Conservation (phyloP, 2,329 filamentous ascomycete species). For the Trichoderma hamatum region DNA sequence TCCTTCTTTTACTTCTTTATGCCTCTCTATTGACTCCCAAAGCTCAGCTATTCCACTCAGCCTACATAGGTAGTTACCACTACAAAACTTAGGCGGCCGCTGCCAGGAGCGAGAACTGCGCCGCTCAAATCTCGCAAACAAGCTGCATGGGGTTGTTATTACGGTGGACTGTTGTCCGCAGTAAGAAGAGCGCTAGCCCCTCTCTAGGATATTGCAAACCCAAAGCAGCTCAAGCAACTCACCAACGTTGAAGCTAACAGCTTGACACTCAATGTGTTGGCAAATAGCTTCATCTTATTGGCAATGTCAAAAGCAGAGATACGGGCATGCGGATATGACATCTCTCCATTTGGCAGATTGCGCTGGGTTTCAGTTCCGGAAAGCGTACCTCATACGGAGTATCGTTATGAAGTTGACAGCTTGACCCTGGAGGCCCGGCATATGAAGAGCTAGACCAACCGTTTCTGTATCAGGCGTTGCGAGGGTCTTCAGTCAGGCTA, state of each 20-base stretch:
- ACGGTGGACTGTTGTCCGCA: conserved; percentile 12
- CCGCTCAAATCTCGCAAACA: conserved; percentile 8
- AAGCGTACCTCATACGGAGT: conserved; percentile 2
- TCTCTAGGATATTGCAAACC: not conserved
- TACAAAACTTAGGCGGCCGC: not conserved
- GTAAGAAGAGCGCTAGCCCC: not conserved
- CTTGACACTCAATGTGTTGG: not conserved
- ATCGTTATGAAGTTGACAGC: not conserved
- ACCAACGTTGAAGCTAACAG: not conserved
- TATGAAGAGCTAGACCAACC: not conserved
- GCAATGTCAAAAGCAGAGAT: conserved; percentile 7
- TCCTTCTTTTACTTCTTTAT: not conserved
- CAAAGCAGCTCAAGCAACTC: not conserved
- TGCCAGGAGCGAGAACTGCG: not conserved
- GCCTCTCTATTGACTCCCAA: not conserved
- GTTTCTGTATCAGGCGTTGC: conserved; percentile 21
- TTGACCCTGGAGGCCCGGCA: not conserved
- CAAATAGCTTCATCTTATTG: not conserved
- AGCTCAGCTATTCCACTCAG: not conserved
- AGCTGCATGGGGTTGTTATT: conserved; percentile 7
- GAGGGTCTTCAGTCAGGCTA: conserved; percentile 17
- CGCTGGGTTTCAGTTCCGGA: not conserved
- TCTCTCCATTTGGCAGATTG: conserved; percentile 1
- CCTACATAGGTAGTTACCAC: not conserved
- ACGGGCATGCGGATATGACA: conserved; percentile 12